phyloP scores from a whole-genome alignment of 2,329 filamentous ascomycete genomes.

The Penicillium sp. region DNA sequence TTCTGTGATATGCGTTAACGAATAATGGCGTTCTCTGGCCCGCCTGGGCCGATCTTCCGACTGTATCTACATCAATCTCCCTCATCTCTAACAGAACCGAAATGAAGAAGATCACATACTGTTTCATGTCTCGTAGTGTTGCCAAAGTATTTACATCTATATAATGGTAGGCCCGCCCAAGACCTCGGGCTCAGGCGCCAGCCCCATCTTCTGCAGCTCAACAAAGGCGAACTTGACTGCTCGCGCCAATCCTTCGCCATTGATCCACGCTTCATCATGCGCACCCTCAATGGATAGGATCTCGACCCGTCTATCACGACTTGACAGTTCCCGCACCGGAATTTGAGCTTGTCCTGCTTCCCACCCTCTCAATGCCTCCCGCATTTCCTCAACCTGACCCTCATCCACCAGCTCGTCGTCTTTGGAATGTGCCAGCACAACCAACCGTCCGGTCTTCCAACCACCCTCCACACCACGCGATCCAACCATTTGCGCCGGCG shows the following conservation, averaged over 20 bases:
- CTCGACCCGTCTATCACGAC: conserved; percentile 42
- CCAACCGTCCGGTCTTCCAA: conserved; percentile 36
- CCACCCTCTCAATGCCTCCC: conserved; percentile 53
- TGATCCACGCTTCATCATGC: conserved; percentile 46
- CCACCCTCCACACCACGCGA: conserved; percentile 32
- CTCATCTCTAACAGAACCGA: not conserved
- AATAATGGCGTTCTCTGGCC: conserved; percentile 31
- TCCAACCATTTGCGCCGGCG: conserved; percentile 37
- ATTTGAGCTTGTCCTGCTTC: conserved; percentile 24
- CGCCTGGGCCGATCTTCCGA: conserved; percentile 14
- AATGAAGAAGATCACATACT: conserved; percentile 9
- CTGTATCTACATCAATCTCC: conserved; percentile 23
- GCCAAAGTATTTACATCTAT: not conserved
- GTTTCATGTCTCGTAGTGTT: not conserved
- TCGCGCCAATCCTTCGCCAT: conserved; percentile 41
- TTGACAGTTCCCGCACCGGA: conserved; percentile 10
- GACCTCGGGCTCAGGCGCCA: conserved; percentile 10
- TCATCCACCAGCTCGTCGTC: conserved; percentile 44
- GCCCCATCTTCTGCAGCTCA: conserved; percentile 27
- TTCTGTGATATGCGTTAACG: conserved; percentile 24
- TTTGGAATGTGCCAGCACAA: conserved; percentile 43
- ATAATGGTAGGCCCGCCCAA: not conserved
- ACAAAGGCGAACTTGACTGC: conserved; percentile 35
- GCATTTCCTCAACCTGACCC: conserved; percentile 44
- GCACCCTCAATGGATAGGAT: conserved; percentile 37